A percentile compares a stretch with the other conserved stretches of the same genome.
Conservation (phyloP, 2,329 filamentous ascomycete species). For the Venturia effusa region DNA sequence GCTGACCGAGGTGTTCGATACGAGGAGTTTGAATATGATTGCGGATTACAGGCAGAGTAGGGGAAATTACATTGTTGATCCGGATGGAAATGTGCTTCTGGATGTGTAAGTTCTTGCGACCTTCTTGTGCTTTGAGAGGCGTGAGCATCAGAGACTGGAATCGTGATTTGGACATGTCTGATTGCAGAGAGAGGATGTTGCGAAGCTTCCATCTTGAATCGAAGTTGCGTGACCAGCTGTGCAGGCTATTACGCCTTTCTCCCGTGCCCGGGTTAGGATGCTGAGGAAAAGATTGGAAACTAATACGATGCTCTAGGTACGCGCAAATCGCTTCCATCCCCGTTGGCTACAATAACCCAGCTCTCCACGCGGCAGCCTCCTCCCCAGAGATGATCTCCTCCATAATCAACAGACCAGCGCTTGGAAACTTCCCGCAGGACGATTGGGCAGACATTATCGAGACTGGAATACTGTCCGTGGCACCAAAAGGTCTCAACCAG, state of each 20-base stretch:
- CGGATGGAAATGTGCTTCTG: constrained; percentile 61
- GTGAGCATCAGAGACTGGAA: background rate
- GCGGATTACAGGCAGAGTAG: constrained; percentile 26
- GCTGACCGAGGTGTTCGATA: constrained; percentile 73
- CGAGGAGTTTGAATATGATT: constrained; percentile 62
- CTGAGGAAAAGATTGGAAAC: background rate
- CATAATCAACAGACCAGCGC: constrained; percentile 78
- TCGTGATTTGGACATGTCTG: background rate
- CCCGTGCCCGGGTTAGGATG: no score
- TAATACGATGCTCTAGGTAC: constrained; percentile 41
- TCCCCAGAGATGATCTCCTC: constrained; percentile 70
- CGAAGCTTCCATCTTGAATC: background rate
- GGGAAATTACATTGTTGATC: constrained; percentile 72
- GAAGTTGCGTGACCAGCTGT: constrained; percentile 7
- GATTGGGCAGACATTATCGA: constrained; percentile 75
- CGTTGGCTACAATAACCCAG: constrained; percentile 83
- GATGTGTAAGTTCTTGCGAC: constrained; percentile 46
- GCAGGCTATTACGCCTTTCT: background rate
- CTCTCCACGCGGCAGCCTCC: constrained; percentile 56
- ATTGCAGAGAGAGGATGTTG: background rate
- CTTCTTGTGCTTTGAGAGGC: no score
- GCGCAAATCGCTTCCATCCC: constrained; percentile 91
- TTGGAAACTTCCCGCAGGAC: constrained; percentile 81
- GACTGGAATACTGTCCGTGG: constrained; percentile 69
- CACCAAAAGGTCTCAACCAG: constrained; percentile 73